Percentiles rank a stretch among this genome's conserved stretches.
Conservation (phyloP, 2,329 filamentous ascomycete species). For the Fusarium nurragi region DNA sequence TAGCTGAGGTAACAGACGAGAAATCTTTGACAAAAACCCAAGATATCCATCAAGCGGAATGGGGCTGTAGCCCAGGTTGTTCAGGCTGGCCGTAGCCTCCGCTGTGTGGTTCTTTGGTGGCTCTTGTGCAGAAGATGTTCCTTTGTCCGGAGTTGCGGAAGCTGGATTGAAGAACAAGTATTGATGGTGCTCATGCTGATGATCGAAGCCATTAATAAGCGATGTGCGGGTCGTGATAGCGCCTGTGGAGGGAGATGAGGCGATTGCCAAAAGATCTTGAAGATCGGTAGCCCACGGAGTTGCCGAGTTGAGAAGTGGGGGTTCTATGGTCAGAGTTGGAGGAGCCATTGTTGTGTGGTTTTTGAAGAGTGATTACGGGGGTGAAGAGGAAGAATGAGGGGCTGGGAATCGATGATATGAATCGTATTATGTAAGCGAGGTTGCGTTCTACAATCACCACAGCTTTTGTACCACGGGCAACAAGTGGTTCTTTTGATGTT, state of each 20-base stretch:
- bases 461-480: no score
- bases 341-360: conserved; percentile 26
- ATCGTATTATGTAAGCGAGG: conserved; percentile 18
- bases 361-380: rapidly evolving
- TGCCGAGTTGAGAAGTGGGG: conserved; percentile 78
- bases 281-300: conserved; percentile 78
- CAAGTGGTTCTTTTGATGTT: no score
- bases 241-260: conserved; percentile 70
- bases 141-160: conserved; percentile 37
- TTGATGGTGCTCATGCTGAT: conserved; percentile 69
- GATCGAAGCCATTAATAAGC: conserved; percentile 70
- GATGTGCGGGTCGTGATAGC: conserved; percentile 80
- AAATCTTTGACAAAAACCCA: conserved; percentile 60
- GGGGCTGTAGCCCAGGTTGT: conserved; percentile 80
- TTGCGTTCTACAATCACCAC: no score
- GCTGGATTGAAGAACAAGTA: conserved; percentile 70
- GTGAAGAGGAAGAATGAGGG: conserved; percentile 5
- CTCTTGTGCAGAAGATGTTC: conserved; percentile 28
- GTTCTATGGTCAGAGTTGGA: conserved; percentile 59
- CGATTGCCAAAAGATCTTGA: conserved; percentile 69
- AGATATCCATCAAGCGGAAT: conserved; percentile 68
- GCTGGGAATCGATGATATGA: conserved; percentile 8
- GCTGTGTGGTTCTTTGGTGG: conserved; percentile 37
- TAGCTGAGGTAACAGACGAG: conserved; percentile 31
- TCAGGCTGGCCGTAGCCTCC: conserved; percentile 60